phyloP scores from a whole-genome alignment of 148 eudicot genomes.

The Spergularia marina region DNA sequence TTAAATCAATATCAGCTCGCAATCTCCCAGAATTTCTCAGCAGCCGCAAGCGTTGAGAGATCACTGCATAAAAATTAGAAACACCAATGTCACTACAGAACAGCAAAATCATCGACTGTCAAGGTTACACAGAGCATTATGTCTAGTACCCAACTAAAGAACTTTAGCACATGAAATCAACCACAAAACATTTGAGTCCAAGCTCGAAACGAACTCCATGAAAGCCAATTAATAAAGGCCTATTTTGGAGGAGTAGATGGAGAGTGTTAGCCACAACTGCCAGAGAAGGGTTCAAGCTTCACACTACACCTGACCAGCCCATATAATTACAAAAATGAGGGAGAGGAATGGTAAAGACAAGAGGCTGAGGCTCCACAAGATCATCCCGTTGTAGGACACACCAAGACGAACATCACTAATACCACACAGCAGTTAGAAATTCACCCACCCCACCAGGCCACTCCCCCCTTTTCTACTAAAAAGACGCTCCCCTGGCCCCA shows the following conservation, averaged over 20 bases:
- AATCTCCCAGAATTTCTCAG: conserved; percentile 9
- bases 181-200: neutral
- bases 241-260: neutral
- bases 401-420: neutral
- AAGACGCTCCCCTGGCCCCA: neutral
- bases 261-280: neutral
- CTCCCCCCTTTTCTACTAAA: too few relatives aligned
- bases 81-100: neutral
- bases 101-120: neutral
- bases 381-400: neutral
- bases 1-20: conserved; percentile 1
- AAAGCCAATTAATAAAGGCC: neutral
- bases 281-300: neutral
- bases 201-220: neutral
- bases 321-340: neutral
- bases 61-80: conserved; percentile 23
- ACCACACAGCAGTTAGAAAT: neutral
- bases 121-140: too few relatives aligned
- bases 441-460: too few relatives aligned
- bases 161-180: neutral
- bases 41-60: conserved; percentile 8
- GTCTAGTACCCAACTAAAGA: neutral
- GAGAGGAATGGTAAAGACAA: neutral
- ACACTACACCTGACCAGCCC: neutral
- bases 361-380: neutral